Conservation (phyloP, 139 green algal genomes). For the Ettlia oleoabundans region DNA sequence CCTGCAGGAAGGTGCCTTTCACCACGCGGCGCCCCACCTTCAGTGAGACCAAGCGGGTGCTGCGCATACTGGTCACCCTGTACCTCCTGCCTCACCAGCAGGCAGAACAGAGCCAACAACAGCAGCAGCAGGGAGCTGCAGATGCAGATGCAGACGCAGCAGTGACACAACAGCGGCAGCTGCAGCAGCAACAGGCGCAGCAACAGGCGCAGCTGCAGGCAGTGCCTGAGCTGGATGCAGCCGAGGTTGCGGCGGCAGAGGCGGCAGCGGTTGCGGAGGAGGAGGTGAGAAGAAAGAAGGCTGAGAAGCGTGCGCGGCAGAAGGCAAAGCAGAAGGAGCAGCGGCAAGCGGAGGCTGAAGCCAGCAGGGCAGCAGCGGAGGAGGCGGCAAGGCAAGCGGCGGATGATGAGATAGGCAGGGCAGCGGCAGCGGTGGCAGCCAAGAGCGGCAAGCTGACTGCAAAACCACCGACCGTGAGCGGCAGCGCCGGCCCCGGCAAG, state of each 20-base stretch:
- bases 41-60: conserved; percentile 79
- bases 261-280: conserved; percentile 35
- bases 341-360: conserved; percentile 41
- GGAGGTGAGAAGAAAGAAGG: conserved; percentile 53
- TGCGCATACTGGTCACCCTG: conserved; percentile 65
- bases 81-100: conserved; percentile 40
- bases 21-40: conserved; percentile 84
- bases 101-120: background rate
- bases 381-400: conserved; percentile 48
- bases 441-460: conserved; percentile 4
- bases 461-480: conserved; percentile 12
- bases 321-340: conserved; percentile 73
- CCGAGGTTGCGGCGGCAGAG: background rate
- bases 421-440: conserved; percentile 55
- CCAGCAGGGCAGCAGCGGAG: conserved; percentile 42
- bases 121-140: background rate
- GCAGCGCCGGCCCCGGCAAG: conserved; percentile 23
- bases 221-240: conserved; percentile 56
- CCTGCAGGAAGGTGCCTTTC: conserved; percentile 63
- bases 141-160: background rate
- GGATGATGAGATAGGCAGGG: conserved; percentile 67
- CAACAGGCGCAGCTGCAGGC: conserved; percentile 44
- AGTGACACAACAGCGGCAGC: background rate
- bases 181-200: conserved; percentile 3
- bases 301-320: conserved; percentile 71